Conservation (phyloP, 441 rosid species). For the Populus tomentosa region DNA sequence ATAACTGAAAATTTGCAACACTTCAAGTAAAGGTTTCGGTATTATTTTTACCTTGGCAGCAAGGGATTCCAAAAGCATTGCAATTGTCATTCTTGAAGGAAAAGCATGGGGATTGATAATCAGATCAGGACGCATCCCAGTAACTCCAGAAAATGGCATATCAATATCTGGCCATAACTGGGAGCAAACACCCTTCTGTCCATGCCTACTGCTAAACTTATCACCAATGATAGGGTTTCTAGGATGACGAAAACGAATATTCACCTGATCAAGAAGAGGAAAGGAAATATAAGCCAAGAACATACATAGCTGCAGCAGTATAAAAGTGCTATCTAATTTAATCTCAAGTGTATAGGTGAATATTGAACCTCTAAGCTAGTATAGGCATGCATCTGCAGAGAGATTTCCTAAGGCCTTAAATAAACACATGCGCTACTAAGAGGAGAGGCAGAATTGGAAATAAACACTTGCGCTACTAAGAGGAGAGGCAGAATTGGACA, state of each 20-base stretch:
- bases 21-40: not conserved
- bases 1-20: no score
- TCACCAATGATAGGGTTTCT: conserved; percentile 96
- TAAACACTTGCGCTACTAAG: no score
- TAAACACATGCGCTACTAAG: no score
- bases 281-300: conserved; percentile 1
- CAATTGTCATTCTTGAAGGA: conserved; percentile 99
- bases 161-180: conserved; percentile 96
- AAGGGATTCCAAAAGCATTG: conserved; percentile 93
- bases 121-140: conserved; percentile 98
- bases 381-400: no score
- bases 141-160: conserved; percentile 94
- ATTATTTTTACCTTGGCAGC: conserved; percentile 80
- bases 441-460: no score
- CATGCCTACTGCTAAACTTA: conserved; percentile 98
- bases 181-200: conserved; percentile 99
- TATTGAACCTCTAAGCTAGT: no score
- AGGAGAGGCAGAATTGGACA: no score
- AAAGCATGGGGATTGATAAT: conserved; percentile 98
- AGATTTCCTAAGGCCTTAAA: no score
- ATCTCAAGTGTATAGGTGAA: not conserved
- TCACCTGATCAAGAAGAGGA: conserved; percentile 45
- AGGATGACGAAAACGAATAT: conserved; percentile 85
- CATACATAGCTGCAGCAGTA: not conserved
- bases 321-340: not conserved